These are phyloP conservation scores for Westerdykella sp. DNA, from an alignment of 2,329 filamentous ascomycete species.

Conservation along the genomic window DNA sequence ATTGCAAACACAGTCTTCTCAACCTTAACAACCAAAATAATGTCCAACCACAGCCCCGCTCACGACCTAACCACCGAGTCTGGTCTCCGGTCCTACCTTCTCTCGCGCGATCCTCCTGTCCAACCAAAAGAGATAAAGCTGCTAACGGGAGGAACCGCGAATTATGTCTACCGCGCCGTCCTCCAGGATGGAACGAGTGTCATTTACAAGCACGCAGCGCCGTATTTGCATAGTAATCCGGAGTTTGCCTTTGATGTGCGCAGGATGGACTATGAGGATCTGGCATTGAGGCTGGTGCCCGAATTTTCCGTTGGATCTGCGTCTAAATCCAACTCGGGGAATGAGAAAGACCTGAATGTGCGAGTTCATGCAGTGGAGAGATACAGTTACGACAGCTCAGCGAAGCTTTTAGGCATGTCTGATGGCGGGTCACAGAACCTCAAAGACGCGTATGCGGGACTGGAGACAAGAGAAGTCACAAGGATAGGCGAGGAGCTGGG, in stretches of 20 bases:
- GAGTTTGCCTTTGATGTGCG: slow-evolving; percentile 20
- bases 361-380: slow-evolving; percentile 15
- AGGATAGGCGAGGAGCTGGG: slow-evolving; percentile 22
- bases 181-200: slow-evolving; percentile 3
- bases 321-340: background rate
- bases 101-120: background rate
- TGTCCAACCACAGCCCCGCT: slow-evolving; percentile 3
- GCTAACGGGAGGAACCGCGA: slow-evolving; percentile 31
- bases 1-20: background rate
- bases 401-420: slow-evolving; percentile 25
- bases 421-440: slow-evolving; percentile 28
- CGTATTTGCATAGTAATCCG: slow-evolving; percentile 20
- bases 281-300: slow-evolving; percentile 15
- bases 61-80: slow-evolving; percentile 13
- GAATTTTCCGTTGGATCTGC: slow-evolving; percentile 5
- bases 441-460: slow-evolving; percentile 27
- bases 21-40: slow-evolving; percentile 1
- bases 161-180: slow-evolving; percentile 31
- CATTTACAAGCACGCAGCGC: slow-evolving; percentile 34
- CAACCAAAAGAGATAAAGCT: slow-evolving; percentile 7
- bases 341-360: background rate
- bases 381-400: slow-evolving; percentile 18
- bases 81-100: slow-evolving; percentile 20
- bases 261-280: slow-evolving; percentile 34
- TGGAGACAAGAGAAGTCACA: slow-evolving; percentile 9